Percentiles rank a stretch among this genome's conserved stretches.
phyloP scores from a whole-genome alignment of 192 early-diverging fungal genomes.

The Neocallimastix lanati region DNA sequence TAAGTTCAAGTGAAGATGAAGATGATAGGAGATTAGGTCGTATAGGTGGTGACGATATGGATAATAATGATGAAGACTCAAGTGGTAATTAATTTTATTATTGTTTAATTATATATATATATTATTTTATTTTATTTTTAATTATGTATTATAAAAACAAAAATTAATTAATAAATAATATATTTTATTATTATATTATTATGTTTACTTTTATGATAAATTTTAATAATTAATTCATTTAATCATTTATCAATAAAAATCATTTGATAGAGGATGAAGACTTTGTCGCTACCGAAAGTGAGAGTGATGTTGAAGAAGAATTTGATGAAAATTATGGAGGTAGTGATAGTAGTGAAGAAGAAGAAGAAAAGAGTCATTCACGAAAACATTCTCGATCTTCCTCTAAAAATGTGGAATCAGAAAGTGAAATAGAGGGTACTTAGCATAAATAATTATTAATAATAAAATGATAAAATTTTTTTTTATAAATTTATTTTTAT shows the following conservation, averaged over 20 bases:
- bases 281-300: slow-evolving; percentile 41
- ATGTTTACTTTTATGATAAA: too few species aligned
- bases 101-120: slow-evolving; percentile 3
- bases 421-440: not conserved
- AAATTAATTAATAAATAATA: too few species aligned
- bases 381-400: slow-evolving; percentile 1
- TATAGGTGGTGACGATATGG: slow-evolving; percentile 1
- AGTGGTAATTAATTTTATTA: slow-evolving; percentile 9
- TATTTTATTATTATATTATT: too few species aligned
- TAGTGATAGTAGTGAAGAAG: slow-evolving; percentile 7
- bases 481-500: too few species aligned
- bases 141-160: not conserved
- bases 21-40: slow-evolving; percentile 18
- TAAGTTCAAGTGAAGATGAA: slow-evolving; percentile 17
- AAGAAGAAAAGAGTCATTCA: slow-evolving; percentile 3
- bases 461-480: too few species aligned
- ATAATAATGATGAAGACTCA: slow-evolving; percentile 14
- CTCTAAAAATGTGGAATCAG: not conserved
- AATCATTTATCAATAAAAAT: too few species aligned
- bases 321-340: slow-evolving; percentile 14
- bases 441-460: too few species aligned
- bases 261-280: slow-evolving; percentile 75
- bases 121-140: not conserved
- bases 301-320: slow-evolving; percentile 21
- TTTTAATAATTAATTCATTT: too few species aligned